Evolutionary conservation across 2,329 filamentous ascomycete species (phyloP).

Genomic region (Alternaria sp.): DNA sequence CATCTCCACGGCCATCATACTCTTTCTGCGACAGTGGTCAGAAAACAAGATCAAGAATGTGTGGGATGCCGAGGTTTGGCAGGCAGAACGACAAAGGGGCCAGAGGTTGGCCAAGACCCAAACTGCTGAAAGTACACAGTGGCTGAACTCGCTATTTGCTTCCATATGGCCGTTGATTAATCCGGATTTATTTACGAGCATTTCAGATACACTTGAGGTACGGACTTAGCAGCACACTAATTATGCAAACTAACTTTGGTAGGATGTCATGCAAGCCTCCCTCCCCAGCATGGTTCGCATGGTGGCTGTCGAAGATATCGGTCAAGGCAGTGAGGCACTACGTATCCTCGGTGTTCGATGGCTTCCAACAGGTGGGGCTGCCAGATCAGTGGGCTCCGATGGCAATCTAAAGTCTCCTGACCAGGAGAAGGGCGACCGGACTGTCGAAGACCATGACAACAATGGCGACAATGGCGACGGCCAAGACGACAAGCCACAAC

Average conservation of each 20-base stretch:
- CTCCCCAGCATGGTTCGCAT: conserved; percentile 74
- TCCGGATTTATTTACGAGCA: conserved; percentile 73
- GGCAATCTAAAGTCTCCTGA: conserved; percentile 64
- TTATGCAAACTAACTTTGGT: conserved; percentile 21
- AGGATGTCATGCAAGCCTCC: conserved; percentile 80
- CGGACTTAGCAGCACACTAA: not conserved
- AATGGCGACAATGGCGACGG: conserved; percentile 55
- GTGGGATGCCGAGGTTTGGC: conserved; percentile 75
- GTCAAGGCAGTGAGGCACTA: conserved; percentile 75
- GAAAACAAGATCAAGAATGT: conserved; percentile 67
- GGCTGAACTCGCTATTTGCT: conserved; percentile 74
- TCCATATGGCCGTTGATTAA: conserved; percentile 79
- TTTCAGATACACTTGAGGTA: conserved; percentile 73
- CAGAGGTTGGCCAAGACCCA: conserved; percentile 56
- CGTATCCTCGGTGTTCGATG: conserved; percentile 75
- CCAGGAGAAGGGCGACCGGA: conserved; percentile 61
- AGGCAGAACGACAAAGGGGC: conserved; percentile 66
- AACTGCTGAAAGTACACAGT: conserved; percentile 71
- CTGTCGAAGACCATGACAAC: conserved; percentile 56
- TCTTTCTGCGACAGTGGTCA: conserved; percentile 66
- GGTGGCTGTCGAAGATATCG: conserved; percentile 78
- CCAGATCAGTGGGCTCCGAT: conserved; percentile 65
- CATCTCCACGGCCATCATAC: conserved; percentile 47
- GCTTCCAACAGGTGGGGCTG: conserved; percentile 75
- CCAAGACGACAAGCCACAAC: conserved; percentile 43